Evolutionary conservation across 441 rosid species (phyloP), one percentile per base, ranked within the genome.

Genomic region (Manihot esculenta): DNA sequence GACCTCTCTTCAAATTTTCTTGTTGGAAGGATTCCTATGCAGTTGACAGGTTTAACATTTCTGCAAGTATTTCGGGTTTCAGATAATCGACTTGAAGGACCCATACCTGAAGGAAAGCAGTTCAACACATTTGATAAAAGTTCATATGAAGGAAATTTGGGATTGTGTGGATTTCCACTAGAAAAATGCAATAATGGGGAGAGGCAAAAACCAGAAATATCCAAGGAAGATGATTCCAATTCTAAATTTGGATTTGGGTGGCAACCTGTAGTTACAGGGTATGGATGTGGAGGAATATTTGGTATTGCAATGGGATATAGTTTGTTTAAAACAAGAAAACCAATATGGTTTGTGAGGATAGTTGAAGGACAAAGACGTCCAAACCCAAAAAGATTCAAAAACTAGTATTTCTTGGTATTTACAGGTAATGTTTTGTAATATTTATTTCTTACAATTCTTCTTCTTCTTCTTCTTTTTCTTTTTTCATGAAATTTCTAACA

Each of bases 241-340:
- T 42, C 33, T 38, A 15, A 15, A 38, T 5, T 30, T 21, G 77
- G 63, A 53, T 72, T 79, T 57, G 59, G 66, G 20, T 80, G 74
- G 74, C 35, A 67, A 66, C 26, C 18, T 24, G 72, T 59, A 6
- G 9, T 11, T 5, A 54, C 57, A 18, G 73, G 77, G 18, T 79
- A 73, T 66, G 77, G 68, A 59, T 60, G 70, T 73, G 78, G 58
- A 23, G 14, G 4, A 10, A 20, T 23, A 54, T 54, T 54, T 54
- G 58, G 58, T 54, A 0, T 54, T 12, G 14, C 30, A 23, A 20
- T 23, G 26, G 15, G 58, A 21, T 12, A 1, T 15, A 3, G 21
- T 10, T 14, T 23, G 15, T 54, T 54, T 23, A 21, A 2, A 21
- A 54, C 13, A 54, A 54, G 30, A 10, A 21, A 9, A 23, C 58